Conservation (phyloP, 306 rosid species). For the Myrica gale region DNA sequence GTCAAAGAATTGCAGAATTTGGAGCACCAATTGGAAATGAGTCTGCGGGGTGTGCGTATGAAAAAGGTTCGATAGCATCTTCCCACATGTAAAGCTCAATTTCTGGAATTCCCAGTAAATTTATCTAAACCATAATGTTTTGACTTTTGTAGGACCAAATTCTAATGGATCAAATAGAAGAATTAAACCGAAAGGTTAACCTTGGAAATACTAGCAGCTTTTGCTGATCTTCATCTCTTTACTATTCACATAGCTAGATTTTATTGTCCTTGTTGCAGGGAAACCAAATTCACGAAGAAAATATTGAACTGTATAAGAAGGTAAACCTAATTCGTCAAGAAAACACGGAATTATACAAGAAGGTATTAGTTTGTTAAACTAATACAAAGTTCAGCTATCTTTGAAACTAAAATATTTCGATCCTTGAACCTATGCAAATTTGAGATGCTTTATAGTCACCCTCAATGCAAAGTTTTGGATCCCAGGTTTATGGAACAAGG, state of each 20-base stretch:
- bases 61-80: slow-evolving; percentile 50
- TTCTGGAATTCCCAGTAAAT: slow-evolving; percentile 5
- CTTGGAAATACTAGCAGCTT: slow-evolving; percentile 26
- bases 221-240: slow-evolving; percentile 12
- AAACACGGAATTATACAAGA: slow-evolving; percentile 55
- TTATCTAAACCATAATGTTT: slow-evolving; percentile 3
- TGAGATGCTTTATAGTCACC: slow-evolving; percentile 34
- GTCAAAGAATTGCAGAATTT: slow-evolving; percentile 63
- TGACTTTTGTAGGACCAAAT: slow-evolving; percentile 62
- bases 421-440: slow-evolving; percentile 16
- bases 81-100: slow-evolving; percentile 5
- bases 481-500: slow-evolving; percentile 77
- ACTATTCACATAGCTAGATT: slow-evolving; percentile 6
- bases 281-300: slow-evolving; percentile 72
- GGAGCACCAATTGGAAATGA: slow-evolving; percentile 78
- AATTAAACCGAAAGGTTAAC: slow-evolving; percentile 77
- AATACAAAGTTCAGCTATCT: slow-evolving; percentile 24
- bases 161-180: slow-evolving; percentile 75
- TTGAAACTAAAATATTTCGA: slow-evolving; percentile 8
- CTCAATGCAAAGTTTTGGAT: slow-evolving; percentile 34
- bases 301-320: slow-evolving; percentile 64
- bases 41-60: slow-evolving; percentile 73
- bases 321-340: slow-evolving; percentile 66
- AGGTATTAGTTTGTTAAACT: slow-evolving; percentile 43
- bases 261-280: slow-evolving; percentile 49